Conservation (phyloP, 106 monocot genomes). For the Allium fistulosum region DNA sequence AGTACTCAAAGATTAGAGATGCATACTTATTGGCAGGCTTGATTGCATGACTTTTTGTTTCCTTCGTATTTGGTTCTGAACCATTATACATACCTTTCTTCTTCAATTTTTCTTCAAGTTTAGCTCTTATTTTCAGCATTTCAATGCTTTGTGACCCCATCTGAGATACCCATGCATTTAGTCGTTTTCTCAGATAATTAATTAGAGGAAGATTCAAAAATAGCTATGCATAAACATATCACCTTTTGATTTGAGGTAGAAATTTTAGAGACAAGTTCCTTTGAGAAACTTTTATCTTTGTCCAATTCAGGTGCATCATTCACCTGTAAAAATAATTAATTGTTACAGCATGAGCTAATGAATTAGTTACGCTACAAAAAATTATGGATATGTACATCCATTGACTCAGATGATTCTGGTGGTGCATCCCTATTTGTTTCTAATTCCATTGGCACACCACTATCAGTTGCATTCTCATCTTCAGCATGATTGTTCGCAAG, state of each 20-base stretch:
- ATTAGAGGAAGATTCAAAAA: not conserved
- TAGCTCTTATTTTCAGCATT: constrained; percentile 86
- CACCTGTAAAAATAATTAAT: constrained; percentile 17
- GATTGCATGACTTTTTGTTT: constrained; percentile 6
- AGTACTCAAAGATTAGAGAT: too few relatives aligned
- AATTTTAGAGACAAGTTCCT: constrained; percentile 13
- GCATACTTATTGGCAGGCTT: constrained; percentile 32
- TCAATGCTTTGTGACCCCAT: constrained; percentile 47
- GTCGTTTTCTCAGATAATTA: not conserved
- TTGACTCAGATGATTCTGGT: constrained; percentile 11
- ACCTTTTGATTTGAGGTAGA: constrained; percentile 25
- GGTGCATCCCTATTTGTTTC: constrained; percentile 7
- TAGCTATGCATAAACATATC: not conserved
- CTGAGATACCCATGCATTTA: constrained; percentile 24
- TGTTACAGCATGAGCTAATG: not conserved
- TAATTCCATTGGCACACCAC: constrained; percentile 13
- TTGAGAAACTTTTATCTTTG: not conserved
- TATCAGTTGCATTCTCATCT: constrained; percentile 1
- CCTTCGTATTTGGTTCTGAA: constrained; percentile 13
- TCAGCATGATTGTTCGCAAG: not conserved
- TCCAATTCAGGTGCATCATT: constrained; percentile 8
- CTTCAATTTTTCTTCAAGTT: constrained; percentile 85
- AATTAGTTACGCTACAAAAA: not conserved
- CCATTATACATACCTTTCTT: constrained; percentile 49
- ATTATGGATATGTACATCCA: not conserved